phyloP scores from a whole-genome alignment of 2,329 filamentous ascomycete species.

The Phialophora macrospora region DNA sequence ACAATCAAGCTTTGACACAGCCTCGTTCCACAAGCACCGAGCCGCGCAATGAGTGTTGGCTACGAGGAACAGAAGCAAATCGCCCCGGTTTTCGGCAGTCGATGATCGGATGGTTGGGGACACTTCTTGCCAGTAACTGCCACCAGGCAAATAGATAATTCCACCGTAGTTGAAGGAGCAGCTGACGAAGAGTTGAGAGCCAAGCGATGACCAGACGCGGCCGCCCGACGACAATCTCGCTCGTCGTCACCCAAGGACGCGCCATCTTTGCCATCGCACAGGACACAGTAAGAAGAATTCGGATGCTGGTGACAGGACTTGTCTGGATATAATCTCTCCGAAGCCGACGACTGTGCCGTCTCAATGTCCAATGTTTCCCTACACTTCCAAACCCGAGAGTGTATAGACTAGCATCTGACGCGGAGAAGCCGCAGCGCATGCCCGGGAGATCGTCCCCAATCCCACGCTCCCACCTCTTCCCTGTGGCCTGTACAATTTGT shows the following conservation, averaged over 20 bases:
- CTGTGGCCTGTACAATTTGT: background rate
- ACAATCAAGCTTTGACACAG: conserved; percentile 5
- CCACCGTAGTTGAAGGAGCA: background rate
- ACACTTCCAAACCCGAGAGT: background rate
- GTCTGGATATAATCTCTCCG: background rate
- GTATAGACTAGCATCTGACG: background rate
- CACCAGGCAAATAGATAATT: background rate
- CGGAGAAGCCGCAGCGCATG: background rate
- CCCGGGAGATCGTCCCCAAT: background rate
- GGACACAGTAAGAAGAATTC: background rate
- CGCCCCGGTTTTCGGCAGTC: background rate
- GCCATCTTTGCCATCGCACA: conserved; percentile 10
- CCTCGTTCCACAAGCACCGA: background rate
- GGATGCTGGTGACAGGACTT: background rate
- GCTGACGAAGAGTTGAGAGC: conserved; percentile 21
- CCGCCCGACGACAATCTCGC: conserved; percentile 6
- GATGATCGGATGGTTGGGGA: background rate
- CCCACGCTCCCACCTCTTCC: background rate
- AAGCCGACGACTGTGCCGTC: background rate
- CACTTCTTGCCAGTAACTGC: background rate
- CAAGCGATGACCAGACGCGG: conserved; percentile 21
- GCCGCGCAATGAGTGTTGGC: conserved; percentile 1
- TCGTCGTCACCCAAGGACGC: conserved; percentile 11
- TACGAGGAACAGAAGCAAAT: background rate
- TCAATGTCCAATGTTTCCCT: background rate